These are phyloP conservation scores for Exutisphaerella laricina DNA, from an alignment of 2,329 filamentous ascomycete species.

Conservation along the genomic window DNA sequence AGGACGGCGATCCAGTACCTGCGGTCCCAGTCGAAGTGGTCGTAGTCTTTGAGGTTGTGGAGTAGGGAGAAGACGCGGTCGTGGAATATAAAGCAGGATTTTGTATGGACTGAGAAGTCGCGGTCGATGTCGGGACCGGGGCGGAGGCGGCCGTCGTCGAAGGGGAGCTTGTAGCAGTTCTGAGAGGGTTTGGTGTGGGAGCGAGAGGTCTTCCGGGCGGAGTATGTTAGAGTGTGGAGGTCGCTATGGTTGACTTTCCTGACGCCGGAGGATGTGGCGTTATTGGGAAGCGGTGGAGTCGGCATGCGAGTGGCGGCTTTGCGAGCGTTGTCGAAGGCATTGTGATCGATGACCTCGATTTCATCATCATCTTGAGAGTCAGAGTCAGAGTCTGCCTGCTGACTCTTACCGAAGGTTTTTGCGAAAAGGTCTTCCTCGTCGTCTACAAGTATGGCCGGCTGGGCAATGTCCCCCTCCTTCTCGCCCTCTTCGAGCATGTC, in stretches of 20 bases:
- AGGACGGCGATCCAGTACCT: slow-evolving; percentile 35
- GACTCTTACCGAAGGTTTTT: slow-evolving; percentile 7
- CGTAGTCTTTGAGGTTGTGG: slow-evolving; percentile 17
- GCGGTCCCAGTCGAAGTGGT: slow-evolving; percentile 11
- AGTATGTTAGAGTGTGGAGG: not conserved
- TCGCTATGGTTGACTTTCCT: slow-evolving; percentile 3
- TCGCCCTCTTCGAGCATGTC: slow-evolving; percentile 1
- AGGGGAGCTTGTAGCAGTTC: slow-evolving; percentile 1
- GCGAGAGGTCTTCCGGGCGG: slow-evolving; percentile 3
- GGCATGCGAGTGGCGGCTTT: too few species aligned
- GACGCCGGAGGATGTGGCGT: slow-evolving; percentile 1
- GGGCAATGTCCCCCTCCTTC: not conserved
- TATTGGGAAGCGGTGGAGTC: not conserved
- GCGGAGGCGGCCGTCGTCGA: slow-evolving; percentile 5
- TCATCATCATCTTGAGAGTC: too few species aligned
- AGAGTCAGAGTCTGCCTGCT: slow-evolving; percentile 3
- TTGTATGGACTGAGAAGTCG: slow-evolving; percentile 17
- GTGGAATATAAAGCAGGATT: slow-evolving; percentile 24
- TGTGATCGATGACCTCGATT: too few species aligned
- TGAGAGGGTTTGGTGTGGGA: too few species aligned
- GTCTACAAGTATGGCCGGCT: not conserved
- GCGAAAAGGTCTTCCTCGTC: slow-evolving; percentile 11
- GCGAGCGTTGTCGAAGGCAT: slow-evolving; percentile 6
- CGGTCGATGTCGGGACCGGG: slow-evolving; percentile 16
- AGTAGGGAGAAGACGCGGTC: slow-evolving; percentile 15